A percentile compares a stretch with the other conserved stretches of the same genome.
phyloP scores from a whole-genome alignment of 805 yeast genomes.

The Myxozyma geophila region DNA sequence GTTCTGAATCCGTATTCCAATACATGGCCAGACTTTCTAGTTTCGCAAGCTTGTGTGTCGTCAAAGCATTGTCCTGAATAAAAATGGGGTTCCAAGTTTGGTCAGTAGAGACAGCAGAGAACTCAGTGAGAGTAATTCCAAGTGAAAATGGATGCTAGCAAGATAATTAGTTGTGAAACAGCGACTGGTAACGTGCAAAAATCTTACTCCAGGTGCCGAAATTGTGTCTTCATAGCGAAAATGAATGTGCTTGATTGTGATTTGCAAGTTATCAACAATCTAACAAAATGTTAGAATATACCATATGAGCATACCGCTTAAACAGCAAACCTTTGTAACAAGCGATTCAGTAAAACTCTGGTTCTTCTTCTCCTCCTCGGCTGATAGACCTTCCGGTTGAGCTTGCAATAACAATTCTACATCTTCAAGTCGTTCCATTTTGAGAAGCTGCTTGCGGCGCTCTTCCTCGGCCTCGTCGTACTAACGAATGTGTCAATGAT shows the following conservation, averaged over 20 bases:
- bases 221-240: conserved; percentile 84
- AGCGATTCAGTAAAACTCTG: conserved; percentile 86
- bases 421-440: conserved; percentile 68
- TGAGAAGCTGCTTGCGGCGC: conserved; percentile 66
- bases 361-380: conserved; percentile 53
- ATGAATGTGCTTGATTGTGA: conserved; percentile 89
- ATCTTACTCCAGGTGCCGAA: conserved; percentile 59
- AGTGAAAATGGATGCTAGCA: conserved; percentile 66
- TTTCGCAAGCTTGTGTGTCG: conserved; percentile 62
- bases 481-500: neutral
- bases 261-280: conserved; percentile 81
- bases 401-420: conserved; percentile 55
- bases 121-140: conserved; percentile 81
- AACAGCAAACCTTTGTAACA: conserved; percentile 67
- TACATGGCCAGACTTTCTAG: conserved; percentile 76
- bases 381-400: conserved; percentile 46
- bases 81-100: conserved; percentile 83
- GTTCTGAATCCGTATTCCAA: conserved; percentile 72
- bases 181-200: neutral
- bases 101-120: conserved; percentile 91
- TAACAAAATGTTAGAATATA: conserved; percentile 2
- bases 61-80: conserved; percentile 66
- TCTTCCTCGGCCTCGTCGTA: conserved; percentile 65
- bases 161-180: neutral
- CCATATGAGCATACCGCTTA: neutral